A percentile compares a stretch with the other conserved stretches of the same genome.
phyloP scores from a whole-genome alignment of 2,329 filamentous ascomycete species.

The Tolypocladium amazonense region DNA sequence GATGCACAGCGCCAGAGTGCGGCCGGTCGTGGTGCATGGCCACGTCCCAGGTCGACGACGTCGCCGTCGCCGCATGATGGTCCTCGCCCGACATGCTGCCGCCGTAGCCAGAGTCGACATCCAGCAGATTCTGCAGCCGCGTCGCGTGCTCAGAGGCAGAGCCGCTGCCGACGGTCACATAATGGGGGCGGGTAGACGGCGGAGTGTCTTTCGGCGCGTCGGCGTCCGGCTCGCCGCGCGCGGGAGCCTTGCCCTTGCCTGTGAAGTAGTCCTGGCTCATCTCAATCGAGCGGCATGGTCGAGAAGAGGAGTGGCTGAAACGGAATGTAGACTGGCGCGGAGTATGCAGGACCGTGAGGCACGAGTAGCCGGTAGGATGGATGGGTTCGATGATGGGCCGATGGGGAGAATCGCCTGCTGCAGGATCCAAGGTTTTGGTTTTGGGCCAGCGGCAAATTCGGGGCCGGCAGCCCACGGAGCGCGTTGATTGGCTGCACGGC shows the following conservation, averaged over 20 bases:
- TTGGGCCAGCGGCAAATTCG: background rate
- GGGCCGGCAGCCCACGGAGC: conserved; percentile 3
- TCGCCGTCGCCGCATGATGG: conserved; percentile 18
- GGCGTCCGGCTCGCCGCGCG: conserved; percentile 18
- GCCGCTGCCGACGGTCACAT: conserved; percentile 82
- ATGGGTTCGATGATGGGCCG: background rate
- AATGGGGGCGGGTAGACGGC: conserved; percentile 42
- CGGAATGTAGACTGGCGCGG: background rate
- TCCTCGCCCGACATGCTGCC: conserved; percentile 63
- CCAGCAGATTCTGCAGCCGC: conserved; percentile 69
- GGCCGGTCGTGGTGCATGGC: conserved; percentile 29
- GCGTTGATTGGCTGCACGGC: conserved; percentile 16
- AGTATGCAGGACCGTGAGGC: background rate
- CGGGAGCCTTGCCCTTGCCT: conserved; percentile 41
- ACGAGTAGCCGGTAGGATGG: background rate
- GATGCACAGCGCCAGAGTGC: conserved; percentile 76
- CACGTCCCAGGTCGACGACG: conserved; percentile 28
- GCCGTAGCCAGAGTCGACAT: conserved; percentile 86
- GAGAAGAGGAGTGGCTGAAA: conserved; percentile 1
- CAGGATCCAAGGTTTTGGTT: too few relatives aligned
- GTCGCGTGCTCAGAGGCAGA: conserved; percentile 72
- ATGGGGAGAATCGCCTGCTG: background rate
- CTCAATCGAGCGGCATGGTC: conserved; percentile 26
- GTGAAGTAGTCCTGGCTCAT: conserved; percentile 53
- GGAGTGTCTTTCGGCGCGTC: conserved; percentile 16